Percentiles rank a stretch among this genome's conserved stretches.
phyloP scores from a whole-genome alignment of 805 yeast genomes.

The Torulaspora delbrueckii region DNA sequence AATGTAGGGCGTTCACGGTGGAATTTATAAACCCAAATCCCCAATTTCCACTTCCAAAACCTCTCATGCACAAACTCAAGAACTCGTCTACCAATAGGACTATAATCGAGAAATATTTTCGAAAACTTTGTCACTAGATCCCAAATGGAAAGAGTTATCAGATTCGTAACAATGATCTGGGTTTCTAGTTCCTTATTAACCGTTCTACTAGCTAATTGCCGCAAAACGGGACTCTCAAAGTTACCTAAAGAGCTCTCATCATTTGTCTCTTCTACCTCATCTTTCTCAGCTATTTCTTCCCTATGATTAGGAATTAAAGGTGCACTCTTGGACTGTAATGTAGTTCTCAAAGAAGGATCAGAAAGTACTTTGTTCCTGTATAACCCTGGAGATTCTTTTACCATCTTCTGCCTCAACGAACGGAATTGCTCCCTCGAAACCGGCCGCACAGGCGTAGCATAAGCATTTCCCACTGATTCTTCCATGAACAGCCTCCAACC shows the following conservation, averaged over 20 bases:
- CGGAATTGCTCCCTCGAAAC: constrained; percentile 22
- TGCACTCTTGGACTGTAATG: constrained; percentile 3
- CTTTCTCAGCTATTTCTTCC: not conserved
- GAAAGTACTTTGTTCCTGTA: constrained; percentile 22
- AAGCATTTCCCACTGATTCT: constrained; percentile 8
- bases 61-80: constrained; percentile 15
- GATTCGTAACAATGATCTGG: constrained; percentile 34
- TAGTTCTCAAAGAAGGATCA: constrained; percentile 4
- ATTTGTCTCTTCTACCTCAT: not conserved
- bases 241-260: constrained; percentile 13
- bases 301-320: not conserved
- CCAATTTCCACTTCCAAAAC: constrained; percentile 18
- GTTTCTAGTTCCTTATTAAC: constrained; percentile 41
- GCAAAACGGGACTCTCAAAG: constrained; percentile 31
- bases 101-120: constrained; percentile 18
- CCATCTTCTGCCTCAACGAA: constrained; percentile 20
- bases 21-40: constrained; percentile 6
- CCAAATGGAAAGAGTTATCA: constrained; percentile 31
- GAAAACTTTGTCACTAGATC: constrained; percentile 26
- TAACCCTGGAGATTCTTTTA: constrained; percentile 29
- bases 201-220: constrained; percentile 33
- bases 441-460: constrained; percentile 21
- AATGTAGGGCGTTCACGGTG: constrained; percentile 9
- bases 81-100: constrained; percentile 15
- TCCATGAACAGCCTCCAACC: constrained; percentile 4